phyloP scores from a whole-genome alignment of 345 rosid genomes.

The Alliaria petiolata region DNA sequence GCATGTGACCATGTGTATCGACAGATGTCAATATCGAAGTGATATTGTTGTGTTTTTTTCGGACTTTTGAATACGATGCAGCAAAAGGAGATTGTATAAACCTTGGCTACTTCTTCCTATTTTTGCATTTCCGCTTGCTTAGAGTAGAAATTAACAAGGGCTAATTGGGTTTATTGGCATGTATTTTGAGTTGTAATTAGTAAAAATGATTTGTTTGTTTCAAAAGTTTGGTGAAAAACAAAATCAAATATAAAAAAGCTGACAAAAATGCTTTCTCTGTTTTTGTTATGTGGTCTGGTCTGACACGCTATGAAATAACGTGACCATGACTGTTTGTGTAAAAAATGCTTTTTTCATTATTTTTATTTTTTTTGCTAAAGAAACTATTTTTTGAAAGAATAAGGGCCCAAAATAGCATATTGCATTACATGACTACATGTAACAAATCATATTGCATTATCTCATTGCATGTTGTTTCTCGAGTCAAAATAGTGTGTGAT shows the following conservation, averaged over 20 bases:
- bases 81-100: neutral
- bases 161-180: neutral
- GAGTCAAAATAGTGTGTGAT: too few relatives aligned
- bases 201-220: neutral
- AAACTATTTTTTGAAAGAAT: too few relatives aligned
- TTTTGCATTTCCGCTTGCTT: neutral
- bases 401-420: too few relatives aligned
- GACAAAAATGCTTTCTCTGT: neutral
- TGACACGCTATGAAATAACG: neutral
- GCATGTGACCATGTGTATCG: slow-evolving; percentile 12
- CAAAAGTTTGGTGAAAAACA: neutral
- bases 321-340: neutral
- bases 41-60: neutral
- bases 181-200: neutral
- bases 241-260: neutral
- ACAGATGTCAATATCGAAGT: slow-evolving; percentile 8
- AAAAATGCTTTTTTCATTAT: too few relatives aligned
- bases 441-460: too few relatives aligned
- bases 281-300: neutral
- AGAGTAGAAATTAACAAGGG: neutral
- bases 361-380: neutral
- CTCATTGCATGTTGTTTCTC: too few relatives aligned
- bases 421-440: too few relatives aligned
- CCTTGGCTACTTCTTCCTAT: neutral
- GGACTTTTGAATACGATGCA: neutral